phyloP scores from a whole-genome alignment of 1,139 yeast species.

The Taiozyma sp. region DNA sequence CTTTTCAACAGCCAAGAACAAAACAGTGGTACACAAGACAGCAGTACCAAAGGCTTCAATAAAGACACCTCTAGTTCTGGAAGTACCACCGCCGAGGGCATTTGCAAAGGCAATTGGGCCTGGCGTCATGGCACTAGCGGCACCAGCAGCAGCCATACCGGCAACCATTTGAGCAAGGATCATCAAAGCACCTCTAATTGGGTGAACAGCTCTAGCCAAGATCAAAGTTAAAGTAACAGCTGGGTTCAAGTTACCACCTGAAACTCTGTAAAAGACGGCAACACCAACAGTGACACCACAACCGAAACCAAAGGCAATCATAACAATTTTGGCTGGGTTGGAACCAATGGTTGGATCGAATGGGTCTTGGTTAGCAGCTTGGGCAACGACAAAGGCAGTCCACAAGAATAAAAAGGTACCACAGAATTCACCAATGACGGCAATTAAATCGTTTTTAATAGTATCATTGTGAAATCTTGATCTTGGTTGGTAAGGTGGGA shows the following conservation, averaged over 20 bases:
- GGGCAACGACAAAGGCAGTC: conserved; percentile 80
- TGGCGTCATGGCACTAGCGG: conserved; percentile 83
- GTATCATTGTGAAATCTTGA: conserved; percentile 32
- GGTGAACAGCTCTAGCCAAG: conserved; percentile 67
- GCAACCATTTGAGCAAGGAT: conserved; percentile 67
- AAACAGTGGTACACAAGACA: conserved; percentile 67
- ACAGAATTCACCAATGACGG: conserved; percentile 63
- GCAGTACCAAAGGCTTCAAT: conserved; percentile 80
- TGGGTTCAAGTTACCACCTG: conserved; percentile 91
- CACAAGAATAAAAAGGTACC: conserved; percentile 85
- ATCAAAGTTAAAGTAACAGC: conserved; percentile 75
- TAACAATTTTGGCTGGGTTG: conserved; percentile 62
- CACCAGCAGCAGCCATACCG: conserved; percentile 93
- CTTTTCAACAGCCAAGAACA: conserved; percentile 83
- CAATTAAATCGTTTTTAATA: conserved; percentile 45
- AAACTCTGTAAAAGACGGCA: conserved; percentile 68
- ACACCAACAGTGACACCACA: conserved; percentile 77
- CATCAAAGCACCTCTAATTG: conserved; percentile 64
- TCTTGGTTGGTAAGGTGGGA: conserved; percentile 31
- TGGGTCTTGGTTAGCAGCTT: conserved; percentile 70
- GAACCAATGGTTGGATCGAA: conserved; percentile 40
- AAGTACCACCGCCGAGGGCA: conserved; percentile 65
- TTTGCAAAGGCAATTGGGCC: conserved; percentile 73
- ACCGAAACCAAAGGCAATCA: conserved; percentile 88
- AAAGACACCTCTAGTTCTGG: conserved; percentile 72